phyloP scores from a whole-genome alignment of 305 asterid species.

The Fraxinus sp. region DNA sequence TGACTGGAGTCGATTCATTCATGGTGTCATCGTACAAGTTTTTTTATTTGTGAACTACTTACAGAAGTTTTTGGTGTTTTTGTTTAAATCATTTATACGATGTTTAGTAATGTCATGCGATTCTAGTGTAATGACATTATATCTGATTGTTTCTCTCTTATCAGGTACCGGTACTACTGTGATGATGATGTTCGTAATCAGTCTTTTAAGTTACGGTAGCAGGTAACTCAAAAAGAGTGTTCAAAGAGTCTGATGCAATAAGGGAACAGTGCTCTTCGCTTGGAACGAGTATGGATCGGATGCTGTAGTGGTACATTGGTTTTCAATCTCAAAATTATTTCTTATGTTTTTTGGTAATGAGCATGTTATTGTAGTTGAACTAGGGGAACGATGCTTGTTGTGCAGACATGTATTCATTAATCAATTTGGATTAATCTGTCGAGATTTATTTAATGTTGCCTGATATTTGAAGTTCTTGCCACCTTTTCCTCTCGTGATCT shows the following conservation, averaged over 20 bases:
- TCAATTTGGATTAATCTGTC: not conserved
- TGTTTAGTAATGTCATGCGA: not conserved
- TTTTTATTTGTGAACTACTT: not conserved
- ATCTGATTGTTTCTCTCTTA: not conserved
- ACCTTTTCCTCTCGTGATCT: not conserved
- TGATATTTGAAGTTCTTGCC: not conserved
- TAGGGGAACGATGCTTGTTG: not conserved
- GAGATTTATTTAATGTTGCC: not conserved
- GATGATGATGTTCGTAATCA: not conserved
- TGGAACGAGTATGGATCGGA: conserved; percentile 10
- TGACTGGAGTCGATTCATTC: not conserved
- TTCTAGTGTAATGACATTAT: not conserved
- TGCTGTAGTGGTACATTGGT: conserved; percentile 29
- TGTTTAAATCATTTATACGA: not conserved
- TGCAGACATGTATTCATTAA: not conserved
- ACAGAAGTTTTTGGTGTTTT: not conserved
- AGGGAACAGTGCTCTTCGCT: conserved; percentile 13
- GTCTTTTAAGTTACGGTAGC: conserved; percentile 4
- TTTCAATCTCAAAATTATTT: conserved; percentile 5
- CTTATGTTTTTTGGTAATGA: not conserved
- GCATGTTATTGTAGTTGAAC: not conserved
- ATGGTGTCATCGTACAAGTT: not conserved
- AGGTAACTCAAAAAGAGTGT: not conserved
- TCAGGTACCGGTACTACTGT: conserved; percentile 8
- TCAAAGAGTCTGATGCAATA: conserved; percentile 29